Conservation (phyloP, 257 asterid genomes). For the Solanum stenotomum region DNA sequence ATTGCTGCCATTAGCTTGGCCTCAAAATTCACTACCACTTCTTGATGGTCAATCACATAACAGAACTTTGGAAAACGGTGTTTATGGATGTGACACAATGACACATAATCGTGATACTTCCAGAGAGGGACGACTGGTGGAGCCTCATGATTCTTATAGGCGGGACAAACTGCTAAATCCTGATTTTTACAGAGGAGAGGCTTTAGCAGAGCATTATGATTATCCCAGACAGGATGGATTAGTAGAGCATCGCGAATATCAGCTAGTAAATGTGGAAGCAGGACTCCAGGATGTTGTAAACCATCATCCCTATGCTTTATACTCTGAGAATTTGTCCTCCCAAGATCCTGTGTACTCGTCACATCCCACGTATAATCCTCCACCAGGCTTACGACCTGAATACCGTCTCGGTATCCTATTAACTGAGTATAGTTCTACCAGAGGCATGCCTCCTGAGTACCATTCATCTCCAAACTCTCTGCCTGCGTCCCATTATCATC, state of each 20-base stretch:
- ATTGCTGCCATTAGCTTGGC: conserved; percentile 1
- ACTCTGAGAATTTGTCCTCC: conserved; percentile 20
- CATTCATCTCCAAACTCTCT: conserved; percentile 1
- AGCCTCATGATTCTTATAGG: conserved; percentile 14
- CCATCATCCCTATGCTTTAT: conserved; percentile 23
- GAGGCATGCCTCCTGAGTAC: conserved; percentile 10
- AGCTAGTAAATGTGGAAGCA: conserved; percentile 4
- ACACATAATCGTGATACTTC: conserved; percentile 27
- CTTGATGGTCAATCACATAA: conserved; percentile 26
- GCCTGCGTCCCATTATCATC: not conserved
- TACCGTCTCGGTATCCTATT: conserved; percentile 15
- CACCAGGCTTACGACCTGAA: conserved; percentile 14
- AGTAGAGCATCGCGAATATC: conserved; percentile 2
- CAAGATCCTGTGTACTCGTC: conserved; percentile 21
- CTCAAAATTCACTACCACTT: conserved; percentile 16
- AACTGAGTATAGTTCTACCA: conserved; percentile 5
- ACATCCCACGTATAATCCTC: conserved; percentile 18
- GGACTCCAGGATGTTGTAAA: conserved; percentile 14
- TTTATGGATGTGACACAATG: conserved; percentile 21
- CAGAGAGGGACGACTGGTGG: conserved; percentile 13
- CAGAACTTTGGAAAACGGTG: conserved; percentile 29
- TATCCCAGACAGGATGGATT: not conserved
- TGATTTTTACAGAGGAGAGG: conserved; percentile 15
- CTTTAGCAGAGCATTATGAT: conserved; percentile 16
- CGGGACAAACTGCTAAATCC: not conserved